Evolutionary conservation across 371 early-diverging fungal genomes (phyloP).

Genomic region (Apophysomyces elegans): DNA sequence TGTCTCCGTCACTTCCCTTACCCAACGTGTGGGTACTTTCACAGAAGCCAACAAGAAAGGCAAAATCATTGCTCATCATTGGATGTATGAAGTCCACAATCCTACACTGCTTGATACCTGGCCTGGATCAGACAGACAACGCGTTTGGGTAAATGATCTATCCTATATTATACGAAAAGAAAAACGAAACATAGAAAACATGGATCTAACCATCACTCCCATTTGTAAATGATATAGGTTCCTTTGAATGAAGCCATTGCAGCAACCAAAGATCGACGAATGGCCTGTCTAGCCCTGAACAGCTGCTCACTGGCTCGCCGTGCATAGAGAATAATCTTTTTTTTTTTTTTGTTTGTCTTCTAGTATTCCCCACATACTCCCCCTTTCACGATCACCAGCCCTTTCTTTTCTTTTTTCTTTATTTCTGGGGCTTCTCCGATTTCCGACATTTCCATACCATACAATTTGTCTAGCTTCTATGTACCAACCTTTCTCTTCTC

Average conservation of each 20-base stretch:
- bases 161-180: not conserved
- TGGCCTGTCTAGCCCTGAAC: constrained; percentile 43
- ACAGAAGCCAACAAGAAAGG: constrained; percentile 51
- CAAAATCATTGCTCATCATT: constrained; percentile 43
- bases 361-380: not conserved
- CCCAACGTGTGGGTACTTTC: constrained; percentile 38
- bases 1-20: constrained; percentile 21
- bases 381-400: not conserved
- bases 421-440: not conserved
- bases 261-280: constrained; percentile 39
- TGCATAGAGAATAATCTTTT: not conserved
- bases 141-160: constrained; percentile 36
- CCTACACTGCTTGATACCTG: constrained; percentile 28
- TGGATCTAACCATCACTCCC: no score
- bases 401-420: not conserved
- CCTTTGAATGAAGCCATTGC: constrained; percentile 39
- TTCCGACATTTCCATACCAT: constrained; percentile 2
- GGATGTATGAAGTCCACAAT: constrained; percentile 49
- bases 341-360: no score
- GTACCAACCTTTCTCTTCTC: no score
- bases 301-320: constrained; percentile 1
- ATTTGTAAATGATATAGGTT: constrained; percentile 21
- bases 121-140: constrained; percentile 29
- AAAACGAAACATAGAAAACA: no score
- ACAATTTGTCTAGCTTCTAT: no score